Percentiles rank a stretch among this genome's conserved stretches.
Evolutionary conservation across 257 asterid species (phyloP).

Genomic region (Ehretia macrophylla): DNA sequence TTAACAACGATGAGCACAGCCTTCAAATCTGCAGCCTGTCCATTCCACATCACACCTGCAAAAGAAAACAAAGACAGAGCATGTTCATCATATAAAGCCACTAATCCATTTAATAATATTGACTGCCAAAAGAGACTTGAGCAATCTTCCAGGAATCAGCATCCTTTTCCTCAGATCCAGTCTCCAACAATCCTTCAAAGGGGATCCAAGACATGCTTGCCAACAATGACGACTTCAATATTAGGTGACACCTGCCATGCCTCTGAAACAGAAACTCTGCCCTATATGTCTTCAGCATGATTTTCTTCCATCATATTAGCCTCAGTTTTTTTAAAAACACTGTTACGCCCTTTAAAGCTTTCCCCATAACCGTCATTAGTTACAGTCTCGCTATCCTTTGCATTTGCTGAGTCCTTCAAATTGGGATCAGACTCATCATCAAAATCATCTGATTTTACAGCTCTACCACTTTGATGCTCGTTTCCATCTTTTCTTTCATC

Average conservation of each 20-base stretch:
- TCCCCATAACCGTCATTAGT: conserved; percentile 19
- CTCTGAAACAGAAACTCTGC: conserved; percentile 2
- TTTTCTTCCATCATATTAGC: conserved; percentile 16
- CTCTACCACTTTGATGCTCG: conserved; percentile 34
- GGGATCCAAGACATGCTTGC: not conserved
- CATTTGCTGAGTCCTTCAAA: conserved; percentile 19
- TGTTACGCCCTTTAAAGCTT: conserved; percentile 17
- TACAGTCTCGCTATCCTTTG: conserved; percentile 30
- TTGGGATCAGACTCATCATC: conserved; percentile 20
- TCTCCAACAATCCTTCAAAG: no score
- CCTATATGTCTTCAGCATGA: conserved; percentile 12
- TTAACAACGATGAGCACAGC: conserved; percentile 40
- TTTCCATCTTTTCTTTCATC: conserved; percentile 39
- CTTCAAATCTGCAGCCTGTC: conserved; percentile 32
- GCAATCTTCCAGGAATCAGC: conserved; percentile 18
- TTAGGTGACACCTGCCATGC: not conserved
- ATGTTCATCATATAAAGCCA: conserved; percentile 40
- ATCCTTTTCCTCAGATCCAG: no score
- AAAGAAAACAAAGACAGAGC: conserved; percentile 39
- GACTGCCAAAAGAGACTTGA: conserved; percentile 30
- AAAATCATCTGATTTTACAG: conserved; percentile 32
- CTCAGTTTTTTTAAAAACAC: conserved; percentile 15
- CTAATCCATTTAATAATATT: conserved; percentile 31
- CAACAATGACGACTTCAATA: conserved; percentile 7
- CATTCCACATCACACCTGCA: conserved; percentile 64